Conservation (phyloP, 495 filamentous ascomycete genomes). For the Penicillium desertorum region DNA sequence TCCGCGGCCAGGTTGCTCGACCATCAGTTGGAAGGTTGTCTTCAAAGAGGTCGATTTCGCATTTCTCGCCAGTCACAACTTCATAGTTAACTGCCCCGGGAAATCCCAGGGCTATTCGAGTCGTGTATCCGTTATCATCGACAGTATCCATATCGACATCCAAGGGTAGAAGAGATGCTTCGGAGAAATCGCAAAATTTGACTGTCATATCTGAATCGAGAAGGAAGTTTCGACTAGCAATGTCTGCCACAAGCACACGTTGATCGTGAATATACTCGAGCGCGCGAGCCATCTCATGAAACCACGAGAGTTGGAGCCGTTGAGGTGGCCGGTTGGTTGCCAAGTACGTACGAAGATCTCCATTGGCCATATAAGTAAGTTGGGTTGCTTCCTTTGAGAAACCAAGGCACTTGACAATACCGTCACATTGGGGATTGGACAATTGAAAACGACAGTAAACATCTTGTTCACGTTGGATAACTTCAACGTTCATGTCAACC, state of each 20-base stretch:
- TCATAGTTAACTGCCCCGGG: slow-evolving; percentile 22
- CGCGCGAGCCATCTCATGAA: slow-evolving; percentile 23
- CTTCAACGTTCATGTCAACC: slow-evolving; percentile 19
- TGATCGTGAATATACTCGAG: slow-evolving; percentile 24
- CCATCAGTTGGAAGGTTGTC: slow-evolving; percentile 6
- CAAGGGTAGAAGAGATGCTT: slow-evolving; percentile 20
- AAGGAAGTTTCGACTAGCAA: slow-evolving; percentile 30
- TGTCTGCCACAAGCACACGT: slow-evolving; percentile 28
- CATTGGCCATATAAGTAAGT: slow-evolving; percentile 22
- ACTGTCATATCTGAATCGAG: slow-evolving; percentile 25
- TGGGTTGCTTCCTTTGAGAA: slow-evolving; percentile 14
- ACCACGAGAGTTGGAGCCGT: slow-evolving; percentile 25
- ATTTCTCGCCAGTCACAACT: slow-evolving; percentile 13
- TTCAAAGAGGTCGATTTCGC: slow-evolving; percentile 2
- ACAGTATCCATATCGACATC: slow-evolving; percentile 23
- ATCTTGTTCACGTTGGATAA: slow-evolving; percentile 22
- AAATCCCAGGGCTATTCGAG: slow-evolving; percentile 28
- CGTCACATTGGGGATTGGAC: slow-evolving; percentile 8
- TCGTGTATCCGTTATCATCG: slow-evolving; percentile 20
- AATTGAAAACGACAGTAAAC: slow-evolving; percentile 20
- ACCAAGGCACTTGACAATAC: slow-evolving; percentile 19
- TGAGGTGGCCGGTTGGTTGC: slow-evolving; percentile 16
- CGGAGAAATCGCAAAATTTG: slow-evolving; percentile 30
- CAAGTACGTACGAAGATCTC: slow-evolving; percentile 24
- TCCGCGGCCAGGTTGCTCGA: slow-evolving; percentile 16